Evolutionary conservation across 1,284 basidiomycete species (phyloP), one percentile per base, ranked within the genome.

Genomic region (Coriolopsis trogii): DNA sequence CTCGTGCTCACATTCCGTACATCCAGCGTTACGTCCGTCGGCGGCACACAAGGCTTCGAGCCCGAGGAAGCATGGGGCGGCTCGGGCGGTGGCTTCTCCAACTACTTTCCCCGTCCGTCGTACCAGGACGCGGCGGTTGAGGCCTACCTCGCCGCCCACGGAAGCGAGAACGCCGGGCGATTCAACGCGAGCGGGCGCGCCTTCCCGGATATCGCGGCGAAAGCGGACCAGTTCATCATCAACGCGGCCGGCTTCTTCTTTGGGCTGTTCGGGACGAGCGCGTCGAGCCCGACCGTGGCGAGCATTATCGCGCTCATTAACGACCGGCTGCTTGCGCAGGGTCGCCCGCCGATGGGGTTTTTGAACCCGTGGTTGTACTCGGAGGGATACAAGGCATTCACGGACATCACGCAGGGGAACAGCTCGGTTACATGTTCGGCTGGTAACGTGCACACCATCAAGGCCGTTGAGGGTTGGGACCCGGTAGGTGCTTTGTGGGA

Each of bases 41-140:
- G 81, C 12, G 80, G 75, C 15, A 84, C 81, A 0, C 72, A 67
- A 3, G 63, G 64, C 28, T 72, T 82, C 46, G 59, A 76, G 42
- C 79, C 81, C 20, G 81, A 84, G 63, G 68, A 75, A 40, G 80
- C 74, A 13, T 73, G 65, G 8, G 48, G 47, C n/a, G 71, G 75
- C 66, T 74, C 71, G 28, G 83, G 84, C 5, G 86, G 85, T 51
- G 87, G 86, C 3, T 87, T 87, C 70, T 81, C 78, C 53, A 69
- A 73, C 59, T 70, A 73, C 61, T 80, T 76, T 59, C 37, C 65
- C 6, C 56, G 61, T 2, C 75, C 76, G 3, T 30, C 36, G 8
- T 80, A 73, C 58, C 78, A 78, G 58, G 40, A 56, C 23, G 26
- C 37, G 0, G 66, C 68, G 4, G 74, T 78, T 10, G 31, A 60